Evolutionary conservation across 2,329 filamentous ascomycete genomes (phyloP).

Genomic region (Thielaviopsis populi): DNA sequence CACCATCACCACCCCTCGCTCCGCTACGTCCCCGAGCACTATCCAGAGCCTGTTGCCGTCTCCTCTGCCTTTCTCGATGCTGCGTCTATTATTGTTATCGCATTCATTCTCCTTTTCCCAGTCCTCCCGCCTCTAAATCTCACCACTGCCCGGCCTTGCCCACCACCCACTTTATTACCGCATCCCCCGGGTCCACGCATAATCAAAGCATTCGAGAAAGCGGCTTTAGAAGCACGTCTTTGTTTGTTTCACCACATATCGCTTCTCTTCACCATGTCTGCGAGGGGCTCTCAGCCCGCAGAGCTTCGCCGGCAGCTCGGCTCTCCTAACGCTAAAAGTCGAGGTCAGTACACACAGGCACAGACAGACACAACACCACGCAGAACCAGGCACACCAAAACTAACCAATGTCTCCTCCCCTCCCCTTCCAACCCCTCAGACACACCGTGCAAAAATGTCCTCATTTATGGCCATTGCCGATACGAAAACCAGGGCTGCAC

Average conservation of each 20-base stretch:
- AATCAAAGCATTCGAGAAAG: neutral
- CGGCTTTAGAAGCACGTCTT: neutral
- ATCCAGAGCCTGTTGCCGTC: neutral
- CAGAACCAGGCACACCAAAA: conserved; percentile 4
- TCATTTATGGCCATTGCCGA: conserved; percentile 85
- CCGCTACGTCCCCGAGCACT: neutral
- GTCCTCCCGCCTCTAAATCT: neutral
- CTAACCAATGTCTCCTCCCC: neutral
- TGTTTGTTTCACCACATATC: neutral
- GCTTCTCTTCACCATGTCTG: conserved; percentile 8
- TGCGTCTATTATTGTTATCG: neutral
- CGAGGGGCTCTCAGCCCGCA: conserved; percentile 22
- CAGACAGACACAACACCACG: neutral
- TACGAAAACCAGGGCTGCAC: conserved; percentile 84
- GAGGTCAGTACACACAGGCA: conserved; percentile 29
- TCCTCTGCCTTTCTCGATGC: neutral
- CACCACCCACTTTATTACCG: neutral
- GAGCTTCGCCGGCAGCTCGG: conserved; percentile 39
- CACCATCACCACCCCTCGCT: neutral
- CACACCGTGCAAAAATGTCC: conserved; percentile 79
- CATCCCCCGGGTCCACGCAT: neutral
- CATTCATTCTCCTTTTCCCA: neutral
- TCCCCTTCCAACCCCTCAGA: conserved; percentile 29
- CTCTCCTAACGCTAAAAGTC: conserved; percentile 41
- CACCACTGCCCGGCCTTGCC: neutral